Base-by-base conservation (phyloP, 1,284 basidiomycete species). In the Ustilago hordei region DNA sequence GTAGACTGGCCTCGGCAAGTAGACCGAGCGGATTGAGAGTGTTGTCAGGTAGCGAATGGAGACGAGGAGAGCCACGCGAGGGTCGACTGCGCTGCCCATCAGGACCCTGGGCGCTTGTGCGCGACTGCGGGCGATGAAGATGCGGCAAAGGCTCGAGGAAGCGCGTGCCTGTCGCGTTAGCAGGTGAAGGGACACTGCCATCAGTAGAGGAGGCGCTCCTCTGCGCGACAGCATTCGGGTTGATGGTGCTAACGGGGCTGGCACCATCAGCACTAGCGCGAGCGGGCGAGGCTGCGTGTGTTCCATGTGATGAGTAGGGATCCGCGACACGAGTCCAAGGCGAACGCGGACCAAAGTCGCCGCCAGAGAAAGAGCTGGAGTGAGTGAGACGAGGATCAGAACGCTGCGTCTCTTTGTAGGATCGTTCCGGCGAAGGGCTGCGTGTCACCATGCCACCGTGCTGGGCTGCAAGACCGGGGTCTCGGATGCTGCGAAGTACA, bases 1-100 rank as follows among this genome's bases (percentile, higher is more conserved):
- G 83, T 34, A 86, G 61, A 60, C 82, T 84, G 19, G 84, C 84
- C 55, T 86, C 84, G 31, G 84, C 84, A 11, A 86, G 78, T n/a
- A 86, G 69, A n/a, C 85, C 85, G 4, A 86, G 79, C 28, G 84
- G 84, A 55, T 85, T 86, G 64, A 86, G 76, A 15, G 84, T 80
- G 66, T 83, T 84, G 71, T 85, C 84, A 2, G 84, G 86, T 92
- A 90, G 77, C 75, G 81, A 78, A 35, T 78, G 75, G 12, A 78
- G 75, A 56, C 71, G 72, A 0, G 75, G 75, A 12, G 75, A 78
- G 61, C 75, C 68, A 12, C 75, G 71, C 13, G 70, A 69, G 11
- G 43, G 39, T 17, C 69, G 70, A 36, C 59, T 63, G 52, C 75
- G 75, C 3, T 67, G 55, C 7, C 55, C 58, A 17, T 76, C 74